Evolutionary conservation across 768 basidiomycete species (phyloP), one percentile per base, ranked within the genome.

Genomic region (Leccinum olivaceopallidum): DNA sequence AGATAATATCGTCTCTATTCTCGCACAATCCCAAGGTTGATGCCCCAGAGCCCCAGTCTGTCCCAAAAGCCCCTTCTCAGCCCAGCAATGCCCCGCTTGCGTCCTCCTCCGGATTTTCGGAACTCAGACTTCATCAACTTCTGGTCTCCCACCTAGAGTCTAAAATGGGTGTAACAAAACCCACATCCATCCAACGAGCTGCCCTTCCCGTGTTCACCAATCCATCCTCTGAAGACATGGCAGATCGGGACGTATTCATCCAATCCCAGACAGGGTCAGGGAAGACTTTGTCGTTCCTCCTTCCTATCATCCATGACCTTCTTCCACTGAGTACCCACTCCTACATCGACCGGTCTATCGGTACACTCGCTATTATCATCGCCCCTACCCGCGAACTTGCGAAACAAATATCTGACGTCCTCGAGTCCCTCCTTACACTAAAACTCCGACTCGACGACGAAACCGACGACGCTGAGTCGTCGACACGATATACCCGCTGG

Each of bases 221-320:
- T 42, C 67, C 75, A 8, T 60, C 70, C 8, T 73, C 79, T 0
- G 65, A 75, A 28, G 77, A 72, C 63, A 76, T 75, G 61, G 63
- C 66, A 53, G 77, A 78, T 53, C 80, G 90, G 60, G 94, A 96
- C 74, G 84, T 91, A 14, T 95, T 97, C 74, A 92, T 98, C 58
- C 95, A 97, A 74, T 92, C 94, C 13, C 95, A 98, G 72, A 98
- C 96, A 9, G 96, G 96, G 58, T 98, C 95, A 0, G 96, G 96
- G 70, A 98, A 98, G 77, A 98, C 95, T 0, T 78, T 98, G 24
- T 85, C 95, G 4, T 98, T 92, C 78, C 84, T 98, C 24, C 85
- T 98, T 12, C 96, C 96, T 28, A 94, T 98, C 73, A 84, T 98
- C 49, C 93, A 98, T 63, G 94, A 96, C 73, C 88, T 98, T 56